Evolutionary conservation across 768 basidiomycete genomes (phyloP).

Genomic region (Piloderma croceum): DNA sequence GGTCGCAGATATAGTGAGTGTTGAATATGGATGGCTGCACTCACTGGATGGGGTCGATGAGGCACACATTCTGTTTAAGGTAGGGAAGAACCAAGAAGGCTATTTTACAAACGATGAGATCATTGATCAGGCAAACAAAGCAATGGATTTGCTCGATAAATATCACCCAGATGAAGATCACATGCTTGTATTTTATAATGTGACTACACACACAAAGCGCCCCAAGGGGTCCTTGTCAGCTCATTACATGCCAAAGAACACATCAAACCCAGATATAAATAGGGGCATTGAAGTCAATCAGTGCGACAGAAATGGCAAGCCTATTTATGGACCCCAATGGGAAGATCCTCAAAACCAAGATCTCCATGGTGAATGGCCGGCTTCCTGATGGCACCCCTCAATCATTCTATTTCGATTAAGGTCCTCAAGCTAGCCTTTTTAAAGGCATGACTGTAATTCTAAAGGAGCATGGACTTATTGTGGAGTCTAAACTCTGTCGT

Average conservation of each 20-base stretch:
- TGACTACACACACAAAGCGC: conserved; percentile 20
- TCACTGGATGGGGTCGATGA: conserved; percentile 16
- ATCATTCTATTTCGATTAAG: conserved; percentile 26
- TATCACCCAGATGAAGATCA: conserved; percentile 28
- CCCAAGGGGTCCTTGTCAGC: conserved; percentile 19
- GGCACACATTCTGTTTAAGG: conserved; percentile 15
- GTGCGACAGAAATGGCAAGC: conserved; percentile 11
- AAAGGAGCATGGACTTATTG: conserved; percentile 12
- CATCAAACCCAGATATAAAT: conserved; percentile 9
- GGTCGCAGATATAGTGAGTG: conserved; percentile 32
- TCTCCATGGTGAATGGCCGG: conserved; percentile 16
- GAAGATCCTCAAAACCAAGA: conserved; percentile 2
- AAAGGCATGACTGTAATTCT: conserved; percentile 31
- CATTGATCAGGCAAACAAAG: conserved; percentile 7
- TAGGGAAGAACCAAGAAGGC: conserved; percentile 20
- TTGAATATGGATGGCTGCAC: conserved; percentile 25
- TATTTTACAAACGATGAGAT: conserved; percentile 19
- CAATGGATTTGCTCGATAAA: conserved; percentile 21
- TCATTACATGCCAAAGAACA: conserved; percentile 17
- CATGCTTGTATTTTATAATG: conserved; percentile 23
- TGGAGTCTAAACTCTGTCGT: conserved; percentile 2
- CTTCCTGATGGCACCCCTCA: conserved; percentile 20
- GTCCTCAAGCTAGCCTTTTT: conserved; percentile 25
- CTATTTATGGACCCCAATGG: conserved; percentile 1
- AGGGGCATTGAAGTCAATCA: conserved; percentile 16